Conservation (phyloP, 495 filamentous ascomycete species). For the Lophiostoma macrostomum region DNA sequence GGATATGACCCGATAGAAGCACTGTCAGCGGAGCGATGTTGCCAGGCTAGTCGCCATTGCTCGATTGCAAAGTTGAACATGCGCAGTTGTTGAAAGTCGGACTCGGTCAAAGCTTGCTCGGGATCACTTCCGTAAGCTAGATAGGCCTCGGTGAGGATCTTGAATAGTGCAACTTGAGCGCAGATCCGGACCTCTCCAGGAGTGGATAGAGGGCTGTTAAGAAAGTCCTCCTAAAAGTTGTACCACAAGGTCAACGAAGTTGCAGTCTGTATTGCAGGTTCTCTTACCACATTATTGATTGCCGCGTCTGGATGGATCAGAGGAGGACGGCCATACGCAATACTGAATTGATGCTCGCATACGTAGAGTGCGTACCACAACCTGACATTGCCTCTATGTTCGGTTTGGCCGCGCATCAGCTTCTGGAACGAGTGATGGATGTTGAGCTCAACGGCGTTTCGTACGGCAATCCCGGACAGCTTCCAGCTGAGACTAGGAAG, state of each 20-base stretch:
- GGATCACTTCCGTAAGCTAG: constrained; percentile 56
- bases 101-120: constrained; percentile 53
- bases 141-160: constrained; percentile 57
- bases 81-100: constrained; percentile 51
- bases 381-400: constrained; percentile 4
- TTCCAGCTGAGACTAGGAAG: constrained; percentile 4
- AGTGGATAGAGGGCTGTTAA: constrained; percentile 3
- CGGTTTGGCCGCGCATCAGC: constrained; percentile 5
- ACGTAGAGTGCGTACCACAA: constrained; percentile 12
- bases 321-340: constrained; percentile 8
- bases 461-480: constrained; percentile 3
- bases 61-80: constrained; percentile 56
- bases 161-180: constrained; percentile 57
- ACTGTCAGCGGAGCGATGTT: constrained; percentile 47
- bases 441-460: constrained; percentile 2
- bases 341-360: constrained; percentile 10
- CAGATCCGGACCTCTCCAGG: constrained; percentile 50
- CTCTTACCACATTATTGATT: constrained; percentile 2
- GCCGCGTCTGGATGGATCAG: constrained; percentile 4
- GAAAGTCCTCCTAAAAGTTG: too few relatives aligned
- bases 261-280: too few relatives aligned
- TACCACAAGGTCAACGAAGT: too few relatives aligned
- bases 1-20: constrained; percentile 51
- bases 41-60: constrained; percentile 57
- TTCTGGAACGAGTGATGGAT: constrained; percentile 3